A percentile compares a stretch with the other conserved stretches of the same genome.
phyloP scores from a whole-genome alignment of 305 asterid genomes.

The Stenogyne calaminthoides region DNA sequence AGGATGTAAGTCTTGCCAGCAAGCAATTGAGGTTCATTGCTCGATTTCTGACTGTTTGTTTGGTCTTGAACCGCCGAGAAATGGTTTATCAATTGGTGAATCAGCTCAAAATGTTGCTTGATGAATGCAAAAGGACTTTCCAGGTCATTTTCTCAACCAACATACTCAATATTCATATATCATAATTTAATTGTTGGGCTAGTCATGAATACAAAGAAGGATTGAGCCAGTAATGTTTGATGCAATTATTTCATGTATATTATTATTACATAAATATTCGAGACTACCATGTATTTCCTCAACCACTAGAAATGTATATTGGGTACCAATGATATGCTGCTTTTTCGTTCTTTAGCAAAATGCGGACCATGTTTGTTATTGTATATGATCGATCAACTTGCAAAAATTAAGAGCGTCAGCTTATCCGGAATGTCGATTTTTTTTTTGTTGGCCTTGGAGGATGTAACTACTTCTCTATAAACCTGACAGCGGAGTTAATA shows the following conservation, averaged over 20 bases:
- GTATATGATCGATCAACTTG: constrained; percentile 15
- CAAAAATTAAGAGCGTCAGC: constrained; percentile 6
- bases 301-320: constrained; percentile 1
- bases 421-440: constrained; percentile 7
- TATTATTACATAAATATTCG: not conserved
- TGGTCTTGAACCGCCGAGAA: constrained; percentile 87
- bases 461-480: constrained; percentile 14
- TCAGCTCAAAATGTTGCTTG: constrained; percentile 88
- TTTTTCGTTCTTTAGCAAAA: constrained; percentile 10
- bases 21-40: constrained; percentile 92
- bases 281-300: constrained; percentile 9
- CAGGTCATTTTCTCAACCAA: constrained; percentile 55
- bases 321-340: not conserved
- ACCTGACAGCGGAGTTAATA: constrained; percentile 2
- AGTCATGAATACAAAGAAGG: not conserved
- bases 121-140: constrained; percentile 89
- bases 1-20: constrained; percentile 77
- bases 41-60: constrained; percentile 86
- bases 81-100: constrained; percentile 83
- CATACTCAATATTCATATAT: not conserved
- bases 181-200: not conserved
- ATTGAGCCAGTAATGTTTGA: not conserved
- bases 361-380: constrained; percentile 3
- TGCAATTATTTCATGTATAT: not conserved
- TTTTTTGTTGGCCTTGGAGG: constrained; percentile 15